Evolutionary conservation across 257 asterid species (phyloP), one percentile per base, ranked within the genome.

Genomic region (Nicotiana noctiflora): DNA sequence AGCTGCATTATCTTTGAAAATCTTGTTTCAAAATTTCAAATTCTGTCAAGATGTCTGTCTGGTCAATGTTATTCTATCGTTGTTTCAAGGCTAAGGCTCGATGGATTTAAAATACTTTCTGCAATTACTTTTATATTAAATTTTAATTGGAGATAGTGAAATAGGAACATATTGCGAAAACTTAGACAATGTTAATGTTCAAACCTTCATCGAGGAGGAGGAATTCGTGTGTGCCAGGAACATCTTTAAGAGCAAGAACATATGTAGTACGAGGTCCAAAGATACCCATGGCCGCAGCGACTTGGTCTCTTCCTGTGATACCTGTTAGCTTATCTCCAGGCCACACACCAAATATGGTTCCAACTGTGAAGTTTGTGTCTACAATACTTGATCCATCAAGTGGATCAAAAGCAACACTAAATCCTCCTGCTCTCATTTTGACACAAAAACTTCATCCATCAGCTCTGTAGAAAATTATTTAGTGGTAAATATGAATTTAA

Each of bases 211-310:
- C 99, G 0, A 95, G 99, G 60, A 96, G 92, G 84, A 96, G 97
- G 82, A 96, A 96, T 68, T 96, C 99, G 66, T 96, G 98, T 19
- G 99, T 96, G 10, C 99, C 99, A 0, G 99, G 98, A 32, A 76
- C 40, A 80, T 96, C 98, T 83, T 96, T 94, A 72, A 96, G 94
- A 44, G 99, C 98, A 80, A 96, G 92, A 84, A 94, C 98, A 59
- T 96, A 96, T 0, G 99, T 96, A 7, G 99, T 92, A 51, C 98
- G 87, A 2, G 99, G 99, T 67, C 99, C 99, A 12, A 84, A 96
- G 62, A 96, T 96, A 37, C 99, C 99, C 99, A 96, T 96, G 14
- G 99, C 99, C 27, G 99, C 95, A 67, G 99, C 99, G 67, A 88
- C 99, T 86, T 96, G 99, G 9, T 94, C 93, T 76, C 88, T 87